These are phyloP conservation scores for Fragilaria crotonensis DNA, from an alignment of 108 stramenopile genomes.

Conservation along the genomic window DNA sequence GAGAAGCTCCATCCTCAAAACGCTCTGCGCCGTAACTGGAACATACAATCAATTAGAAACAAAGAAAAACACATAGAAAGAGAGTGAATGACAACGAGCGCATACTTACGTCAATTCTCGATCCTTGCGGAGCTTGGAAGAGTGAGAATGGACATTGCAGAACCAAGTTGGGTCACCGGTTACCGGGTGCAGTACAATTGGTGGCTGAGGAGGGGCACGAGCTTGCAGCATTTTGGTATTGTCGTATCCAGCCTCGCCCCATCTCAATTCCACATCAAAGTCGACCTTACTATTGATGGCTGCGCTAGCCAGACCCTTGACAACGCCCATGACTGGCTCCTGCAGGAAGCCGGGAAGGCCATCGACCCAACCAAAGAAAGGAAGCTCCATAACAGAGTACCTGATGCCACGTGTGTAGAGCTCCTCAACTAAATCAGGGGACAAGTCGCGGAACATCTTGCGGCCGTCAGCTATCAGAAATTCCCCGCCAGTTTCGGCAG, in stretches of 20 bases:
- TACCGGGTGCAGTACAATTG: slow-evolving; percentile 78
- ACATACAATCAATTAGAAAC: too few species aligned
- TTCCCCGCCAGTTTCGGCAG: slow-evolving; percentile 84
- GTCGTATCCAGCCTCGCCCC: slow-evolving; percentile 83
- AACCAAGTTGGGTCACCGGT: slow-evolving; percentile 88
- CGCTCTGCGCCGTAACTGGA: slow-evolving; percentile 79
- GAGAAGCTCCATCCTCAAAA: slow-evolving; percentile 86
- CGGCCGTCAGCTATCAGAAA: slow-evolving; percentile 86
- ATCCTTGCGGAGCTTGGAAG: slow-evolving; percentile 72
- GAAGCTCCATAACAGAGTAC: slow-evolving; percentile 85
- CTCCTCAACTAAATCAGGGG: slow-evolving; percentile 59
- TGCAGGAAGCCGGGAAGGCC: slow-evolving; percentile 52
- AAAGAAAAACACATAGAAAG: background rate
- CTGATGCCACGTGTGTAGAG: slow-evolving; percentile 76
- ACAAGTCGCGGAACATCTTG: slow-evolving; percentile 66
- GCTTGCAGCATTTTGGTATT: slow-evolving; percentile 82
- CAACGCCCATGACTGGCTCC: slow-evolving; percentile 48
- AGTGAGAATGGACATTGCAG: slow-evolving; percentile 88
- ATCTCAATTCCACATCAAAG: slow-evolving; percentile 74
- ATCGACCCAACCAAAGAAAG: slow-evolving; percentile 86
- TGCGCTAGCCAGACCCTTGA: slow-evolving; percentile 56
- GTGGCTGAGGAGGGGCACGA: slow-evolving; percentile 76
- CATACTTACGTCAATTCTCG: slow-evolving; percentile 69
- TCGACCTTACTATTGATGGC: slow-evolving; percentile 90
- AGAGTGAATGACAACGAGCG: background rate